Conservation (phyloP, 2,329 filamentous ascomycete genomes). For the Metarhizium guizhouense region DNA sequence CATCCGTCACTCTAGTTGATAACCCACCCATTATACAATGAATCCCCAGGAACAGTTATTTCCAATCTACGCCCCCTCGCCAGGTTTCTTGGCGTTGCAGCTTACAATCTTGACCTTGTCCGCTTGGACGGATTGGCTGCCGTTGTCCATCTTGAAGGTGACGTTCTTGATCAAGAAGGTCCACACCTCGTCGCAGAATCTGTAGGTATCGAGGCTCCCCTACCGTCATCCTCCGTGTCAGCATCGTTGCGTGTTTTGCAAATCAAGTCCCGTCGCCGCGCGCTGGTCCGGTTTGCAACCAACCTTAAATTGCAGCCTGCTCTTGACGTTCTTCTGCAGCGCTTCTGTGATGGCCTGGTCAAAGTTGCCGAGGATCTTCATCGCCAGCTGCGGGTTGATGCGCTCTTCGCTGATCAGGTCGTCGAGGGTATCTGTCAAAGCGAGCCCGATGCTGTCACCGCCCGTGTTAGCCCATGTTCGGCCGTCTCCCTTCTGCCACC, state of each 20-base stretch:
- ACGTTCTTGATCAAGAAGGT: slow-evolving; percentile 98
- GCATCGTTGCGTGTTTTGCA: neutral
- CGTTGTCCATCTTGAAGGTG: slow-evolving; percentile 93
- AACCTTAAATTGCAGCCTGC: slow-evolving; percentile 91
- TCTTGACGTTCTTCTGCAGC: slow-evolving; percentile 84
- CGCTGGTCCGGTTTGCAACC: slow-evolving; percentile 5
- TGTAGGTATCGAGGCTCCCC: slow-evolving; percentile 96
- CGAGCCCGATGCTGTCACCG: slow-evolving; percentile 69
- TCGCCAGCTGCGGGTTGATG: slow-evolving; percentile 95
- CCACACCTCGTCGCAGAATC: slow-evolving; percentile 99
- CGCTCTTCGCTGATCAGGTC: slow-evolving; percentile 89
- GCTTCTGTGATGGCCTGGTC: slow-evolving; percentile 89
- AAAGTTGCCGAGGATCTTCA: slow-evolving; percentile 96
- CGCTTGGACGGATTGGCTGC: slow-evolving; percentile 61
- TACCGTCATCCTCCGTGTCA: slow-evolving; percentile 25
- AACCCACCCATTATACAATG: neutral
- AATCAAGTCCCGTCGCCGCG: neutral
- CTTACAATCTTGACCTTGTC: slow-evolving; percentile 98
- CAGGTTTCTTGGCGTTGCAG: slow-evolving; percentile 76
- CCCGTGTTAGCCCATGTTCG: neutral
- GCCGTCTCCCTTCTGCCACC: neutral
- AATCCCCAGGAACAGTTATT: too few relatives aligned
- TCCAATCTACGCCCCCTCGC: slow-evolving; percentile 21
- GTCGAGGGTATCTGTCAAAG: slow-evolving; percentile 93
- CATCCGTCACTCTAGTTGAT: neutral